Percentiles rank a stretch among this genome's conserved stretches.
Evolutionary conservation across 1,284 basidiomycete genomes (phyloP).

Genomic region (Irpex sp.): DNA sequence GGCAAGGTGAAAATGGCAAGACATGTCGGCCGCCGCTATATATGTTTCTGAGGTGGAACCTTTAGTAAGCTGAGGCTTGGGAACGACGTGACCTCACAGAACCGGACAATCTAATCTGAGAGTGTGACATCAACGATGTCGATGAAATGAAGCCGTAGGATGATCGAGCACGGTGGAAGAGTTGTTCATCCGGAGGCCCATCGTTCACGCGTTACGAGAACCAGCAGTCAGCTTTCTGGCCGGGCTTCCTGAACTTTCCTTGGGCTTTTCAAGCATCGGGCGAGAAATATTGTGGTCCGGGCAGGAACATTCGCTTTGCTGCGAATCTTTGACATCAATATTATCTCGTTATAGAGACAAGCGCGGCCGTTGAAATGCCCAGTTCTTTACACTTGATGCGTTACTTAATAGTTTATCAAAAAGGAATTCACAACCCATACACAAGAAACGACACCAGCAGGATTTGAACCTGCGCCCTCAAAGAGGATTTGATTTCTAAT

Average conservation of each 20-base stretch:
- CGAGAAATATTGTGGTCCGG: too few relatives aligned
- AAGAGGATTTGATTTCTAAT: slow-evolving; percentile 1
- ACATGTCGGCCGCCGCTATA: neutral
- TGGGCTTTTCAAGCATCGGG: too few relatives aligned
- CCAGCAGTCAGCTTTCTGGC: too few relatives aligned
- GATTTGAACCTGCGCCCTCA: slow-evolving; percentile 1
- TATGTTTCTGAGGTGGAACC: neutral
- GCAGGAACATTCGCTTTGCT: too few relatives aligned
- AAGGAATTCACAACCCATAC: neutral
- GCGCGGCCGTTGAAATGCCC: neutral
- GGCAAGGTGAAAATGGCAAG: neutral
- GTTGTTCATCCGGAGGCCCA: neutral
- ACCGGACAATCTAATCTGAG: neutral
- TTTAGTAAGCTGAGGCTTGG: neutral
- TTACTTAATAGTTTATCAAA: neutral
- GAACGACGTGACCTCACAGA: neutral
- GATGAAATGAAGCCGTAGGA: neutral
- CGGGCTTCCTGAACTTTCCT: too few relatives aligned
- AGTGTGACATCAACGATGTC: too few relatives aligned
- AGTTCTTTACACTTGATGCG: neutral
- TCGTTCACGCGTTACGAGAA: too few relatives aligned
- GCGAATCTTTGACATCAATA: too few relatives aligned
- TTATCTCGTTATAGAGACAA: too few relatives aligned
- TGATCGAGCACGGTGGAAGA: neutral
- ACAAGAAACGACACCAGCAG: neutral